phyloP scores from a whole-genome alignment of 164 flowering plant species.

The Cinnamomum chago region DNA sequence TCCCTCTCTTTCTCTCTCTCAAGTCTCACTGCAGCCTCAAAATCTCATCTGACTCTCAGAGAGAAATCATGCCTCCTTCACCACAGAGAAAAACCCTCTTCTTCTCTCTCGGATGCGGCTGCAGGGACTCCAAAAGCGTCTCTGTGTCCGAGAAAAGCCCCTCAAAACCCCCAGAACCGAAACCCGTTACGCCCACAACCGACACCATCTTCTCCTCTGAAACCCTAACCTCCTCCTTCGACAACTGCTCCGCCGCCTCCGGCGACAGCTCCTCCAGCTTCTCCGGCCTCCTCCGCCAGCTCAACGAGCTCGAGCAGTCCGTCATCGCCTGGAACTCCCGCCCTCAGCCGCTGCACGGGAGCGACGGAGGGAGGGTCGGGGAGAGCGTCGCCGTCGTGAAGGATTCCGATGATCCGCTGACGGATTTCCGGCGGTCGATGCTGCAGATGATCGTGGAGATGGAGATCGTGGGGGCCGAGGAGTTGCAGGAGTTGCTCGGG shows the following conservation, averaged over 20 bases:
- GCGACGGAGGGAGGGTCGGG: neutral
- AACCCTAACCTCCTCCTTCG: constrained; percentile 3
- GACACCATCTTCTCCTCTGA: constrained; percentile 6
- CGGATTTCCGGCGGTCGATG: constrained; percentile 19
- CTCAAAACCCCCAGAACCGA: neutral
- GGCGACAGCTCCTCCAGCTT: constrained; percentile 1
- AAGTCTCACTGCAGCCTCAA: neutral
- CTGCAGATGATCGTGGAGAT: constrained; percentile 23
- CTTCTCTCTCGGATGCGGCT: constrained; percentile 19
- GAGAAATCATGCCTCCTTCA: neutral
- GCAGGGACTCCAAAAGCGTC: constrained; percentile 1
- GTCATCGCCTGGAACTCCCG: constrained; percentile 6
- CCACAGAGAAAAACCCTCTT: constrained; percentile 6
- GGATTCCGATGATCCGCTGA: constrained; percentile 17
- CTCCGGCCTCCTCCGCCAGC: constrained; percentile 18
- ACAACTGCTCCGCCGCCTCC: neutral
- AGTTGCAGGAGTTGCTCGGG: constrained; percentile 9
- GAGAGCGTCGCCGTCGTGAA: constrained; percentile 19
- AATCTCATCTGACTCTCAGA: neutral
- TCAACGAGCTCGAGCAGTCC: constrained; percentile 18
- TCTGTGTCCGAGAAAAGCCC: neutral
- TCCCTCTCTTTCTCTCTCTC: neutral
- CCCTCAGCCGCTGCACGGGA: neutral
- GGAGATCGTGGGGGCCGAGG: constrained; percentile 14
- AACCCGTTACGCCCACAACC: neutral